Conservation (phyloP, 768 basidiomycete genomes). For the Serendipita vermifera region DNA sequence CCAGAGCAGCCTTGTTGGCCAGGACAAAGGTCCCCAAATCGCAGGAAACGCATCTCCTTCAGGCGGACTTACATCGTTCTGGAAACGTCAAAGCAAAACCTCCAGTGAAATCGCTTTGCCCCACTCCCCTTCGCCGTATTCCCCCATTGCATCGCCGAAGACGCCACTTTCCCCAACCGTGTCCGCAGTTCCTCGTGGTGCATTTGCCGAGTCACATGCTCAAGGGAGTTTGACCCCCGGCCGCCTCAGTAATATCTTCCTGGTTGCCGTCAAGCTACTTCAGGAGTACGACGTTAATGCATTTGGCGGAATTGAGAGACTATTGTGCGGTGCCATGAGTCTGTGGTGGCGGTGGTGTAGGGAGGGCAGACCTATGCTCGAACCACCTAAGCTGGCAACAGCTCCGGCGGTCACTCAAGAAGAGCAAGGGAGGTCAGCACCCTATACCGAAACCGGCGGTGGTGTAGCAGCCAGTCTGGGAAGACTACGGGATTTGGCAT, state of each 20-base stretch:
- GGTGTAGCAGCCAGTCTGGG: conserved; percentile 1
- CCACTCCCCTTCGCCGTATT: not conserved
- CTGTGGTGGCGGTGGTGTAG: not conserved
- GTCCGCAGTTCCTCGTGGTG: not conserved
- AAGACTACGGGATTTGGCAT: not conserved
- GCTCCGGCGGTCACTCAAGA: not conserved
- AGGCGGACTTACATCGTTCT: not conserved
- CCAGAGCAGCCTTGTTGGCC: conserved; percentile 34
- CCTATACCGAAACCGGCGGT: not conserved
- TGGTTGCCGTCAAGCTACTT: conserved; percentile 51
- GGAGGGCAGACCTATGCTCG: not conserved
- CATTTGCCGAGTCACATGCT: not conserved
- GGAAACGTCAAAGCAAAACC: not conserved
- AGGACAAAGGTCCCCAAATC: not conserved
- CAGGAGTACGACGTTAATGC: conserved; percentile 50
- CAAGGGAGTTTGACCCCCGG: conserved; percentile 1
- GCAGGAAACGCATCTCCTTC: not conserved
- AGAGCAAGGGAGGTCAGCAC: not conserved
- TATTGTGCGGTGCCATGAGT: conserved; percentile 45
- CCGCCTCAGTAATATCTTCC: conserved; percentile 49
- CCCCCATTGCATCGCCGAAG: not conserved
- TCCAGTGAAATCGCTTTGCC: not conserved
- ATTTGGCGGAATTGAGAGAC: conserved; percentile 55
- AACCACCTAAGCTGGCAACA: not conserved
- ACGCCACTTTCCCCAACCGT: not conserved